Conservation (phyloP, 768 basidiomycete species). For the Infundibulicybe gibba region DNA sequence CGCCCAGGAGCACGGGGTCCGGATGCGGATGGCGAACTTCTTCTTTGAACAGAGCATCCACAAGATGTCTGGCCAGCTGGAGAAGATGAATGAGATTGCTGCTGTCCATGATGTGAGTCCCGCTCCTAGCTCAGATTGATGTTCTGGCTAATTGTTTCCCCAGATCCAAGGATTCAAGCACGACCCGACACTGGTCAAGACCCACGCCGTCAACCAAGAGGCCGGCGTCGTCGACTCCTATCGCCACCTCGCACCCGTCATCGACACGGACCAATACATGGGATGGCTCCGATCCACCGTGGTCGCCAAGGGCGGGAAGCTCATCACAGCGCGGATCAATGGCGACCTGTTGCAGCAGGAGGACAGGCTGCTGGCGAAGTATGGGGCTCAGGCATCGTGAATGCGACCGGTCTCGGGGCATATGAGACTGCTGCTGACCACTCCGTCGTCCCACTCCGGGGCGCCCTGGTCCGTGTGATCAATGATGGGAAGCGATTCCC, state of each 20-base stretch:
- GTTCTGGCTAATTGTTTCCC: not conserved
- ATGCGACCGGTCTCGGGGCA: conserved; percentile 30
- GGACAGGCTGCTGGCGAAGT: conserved; percentile 18
- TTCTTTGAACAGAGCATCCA: conserved; percentile 26
- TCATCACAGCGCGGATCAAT: conserved; percentile 22
- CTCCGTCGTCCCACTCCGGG: conserved; percentile 31
- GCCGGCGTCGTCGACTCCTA: conserved; percentile 31
- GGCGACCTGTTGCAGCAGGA: conserved; percentile 26
- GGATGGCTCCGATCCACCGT: conserved; percentile 22
- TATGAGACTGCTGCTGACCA: conserved; percentile 27
- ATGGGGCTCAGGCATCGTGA: conserved; percentile 26
- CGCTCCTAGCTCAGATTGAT: not conserved
- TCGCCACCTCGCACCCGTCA: conserved; percentile 26
- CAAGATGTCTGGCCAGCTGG: conserved; percentile 19
- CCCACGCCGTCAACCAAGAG: conserved; percentile 22
- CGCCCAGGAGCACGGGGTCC: conserved; percentile 23
- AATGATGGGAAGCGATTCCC: conserved; percentile 32
- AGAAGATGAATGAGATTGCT: conserved; percentile 24
- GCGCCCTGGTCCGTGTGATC: conserved; percentile 29
- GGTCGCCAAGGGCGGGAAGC: conserved; percentile 21
- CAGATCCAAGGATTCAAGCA: conserved; percentile 22
- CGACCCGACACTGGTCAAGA: conserved; percentile 14
- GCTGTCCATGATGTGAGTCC: conserved; percentile 3
- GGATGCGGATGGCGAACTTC: conserved; percentile 29
- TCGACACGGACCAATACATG: conserved; percentile 34